Evolutionary conservation across 106 monocot species (phyloP), one percentile per base, ranked within the genome.

Genomic region (Gastrodia elata): DNA sequence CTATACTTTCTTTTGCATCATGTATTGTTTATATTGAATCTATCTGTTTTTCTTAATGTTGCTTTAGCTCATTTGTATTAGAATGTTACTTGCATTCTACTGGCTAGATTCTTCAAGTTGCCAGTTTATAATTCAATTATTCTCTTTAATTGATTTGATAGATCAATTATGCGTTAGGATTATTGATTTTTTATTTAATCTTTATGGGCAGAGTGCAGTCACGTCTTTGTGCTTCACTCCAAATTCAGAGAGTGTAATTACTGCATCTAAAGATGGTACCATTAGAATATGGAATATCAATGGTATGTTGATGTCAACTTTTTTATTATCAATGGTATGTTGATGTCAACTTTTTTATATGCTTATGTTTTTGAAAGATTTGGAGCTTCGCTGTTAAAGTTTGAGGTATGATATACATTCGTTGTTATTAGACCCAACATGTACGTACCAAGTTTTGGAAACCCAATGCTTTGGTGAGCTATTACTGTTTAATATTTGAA

Each of bases 241-340:
- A 78, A 85, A 83, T 59, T 99, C 98, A 30, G 93, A 93, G 76
- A 86, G 89, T 73, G 78, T 93, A 73, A 85, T 98, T 68, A 99
- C 93, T 65, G 85, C 98, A 61, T 99, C 98, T 33, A 93, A 99
- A 80, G 98, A 99, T 77, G 88, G 90, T 65, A 75, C 93, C n/a
- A 83, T 99, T 52, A 81, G 93, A 77, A 71, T 89, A 34, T 99
- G 93, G 98, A 99, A 99, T 78, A 93, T 93, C 79, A 99, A 99
- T 76, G 98, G 98, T 99, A 99, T 61, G 80, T 59, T 49, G 35
- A 25, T 27, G 6, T 25, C 26, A 25, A 4, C 13, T 9, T 61
- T 61, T 61, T 61, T 61, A 30, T 32, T n/a, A n/a, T 37, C 26
- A 55, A 40, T 40, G 16, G 64, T n/a, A 7, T 38, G 43, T 71